These are phyloP conservation scores for Paragyromitra xinjiangensis DNA, from an alignment of 495 filamentous ascomycete species.

Conservation along the genomic window DNA sequence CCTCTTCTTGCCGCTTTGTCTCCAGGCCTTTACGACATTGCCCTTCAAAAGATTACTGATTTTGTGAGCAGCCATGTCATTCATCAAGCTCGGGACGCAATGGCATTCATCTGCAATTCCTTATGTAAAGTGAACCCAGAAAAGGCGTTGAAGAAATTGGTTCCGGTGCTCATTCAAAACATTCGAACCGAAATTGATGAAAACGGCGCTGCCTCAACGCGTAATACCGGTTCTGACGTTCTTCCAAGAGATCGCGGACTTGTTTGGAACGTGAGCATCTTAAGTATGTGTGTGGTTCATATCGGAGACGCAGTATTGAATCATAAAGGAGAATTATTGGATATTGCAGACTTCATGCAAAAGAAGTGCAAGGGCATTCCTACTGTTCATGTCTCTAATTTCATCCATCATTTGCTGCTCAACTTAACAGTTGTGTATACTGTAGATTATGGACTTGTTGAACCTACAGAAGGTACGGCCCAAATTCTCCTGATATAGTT, in stretches of 20 bases:
- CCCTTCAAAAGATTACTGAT: conserved; percentile 86
- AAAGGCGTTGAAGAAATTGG: conserved; percentile 86
- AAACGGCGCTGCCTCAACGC: conserved; percentile 93
- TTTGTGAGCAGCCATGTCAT: conserved; percentile 97
- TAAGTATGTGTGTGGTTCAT: conserved; percentile 98
- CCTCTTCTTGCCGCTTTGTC: conserved; percentile 92
- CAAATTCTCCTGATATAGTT: background rate
- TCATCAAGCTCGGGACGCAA: conserved; percentile 95
- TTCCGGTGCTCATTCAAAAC: conserved; percentile 86
- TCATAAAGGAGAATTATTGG: conserved; percentile 86
- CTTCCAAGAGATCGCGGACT: conserved; percentile 90
- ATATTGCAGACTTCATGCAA: conserved; percentile 95
- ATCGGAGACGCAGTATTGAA: conserved; percentile 87
- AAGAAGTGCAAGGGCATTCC: conserved; percentile 91
- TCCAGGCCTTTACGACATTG: conserved; percentile 89
- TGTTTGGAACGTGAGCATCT: conserved; percentile 96
- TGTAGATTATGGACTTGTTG: conserved; percentile 84
- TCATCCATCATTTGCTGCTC: conserved; percentile 97
- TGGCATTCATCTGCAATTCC: conserved; percentile 97
- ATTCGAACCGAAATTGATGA: conserved; percentile 97
- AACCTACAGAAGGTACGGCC: conserved; percentile 67
- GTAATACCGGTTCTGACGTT: conserved; percentile 91
- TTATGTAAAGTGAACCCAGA: conserved; percentile 93
- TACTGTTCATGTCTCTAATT: conserved; percentile 95
- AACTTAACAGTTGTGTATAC: conserved; percentile 95